phyloP scores from a whole-genome alignment of 768 basidiomycete genomes.

The Leccinum subgranulosum region DNA sequence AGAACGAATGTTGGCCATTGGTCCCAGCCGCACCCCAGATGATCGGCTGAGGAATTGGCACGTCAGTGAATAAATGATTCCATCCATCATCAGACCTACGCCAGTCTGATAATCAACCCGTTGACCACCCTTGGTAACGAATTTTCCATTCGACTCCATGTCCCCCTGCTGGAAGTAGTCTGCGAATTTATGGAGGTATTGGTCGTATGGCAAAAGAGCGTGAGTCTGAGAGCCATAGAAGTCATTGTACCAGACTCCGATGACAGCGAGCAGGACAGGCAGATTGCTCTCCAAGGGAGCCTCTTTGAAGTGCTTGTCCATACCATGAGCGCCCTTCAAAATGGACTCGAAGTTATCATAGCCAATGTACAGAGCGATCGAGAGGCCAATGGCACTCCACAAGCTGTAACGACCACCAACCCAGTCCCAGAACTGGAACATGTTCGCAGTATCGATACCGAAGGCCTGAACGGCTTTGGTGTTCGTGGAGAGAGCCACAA shows the following conservation, averaged over 20 bases:
- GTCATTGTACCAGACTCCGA: constrained; percentile 99
- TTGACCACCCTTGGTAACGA: constrained; percentile 88
- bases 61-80: neutral
- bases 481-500: constrained; percentile 97
- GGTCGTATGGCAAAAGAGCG: constrained; percentile 94
- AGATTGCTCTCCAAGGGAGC: constrained; percentile 86
- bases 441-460: constrained; percentile 87
- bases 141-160: constrained; percentile 99
- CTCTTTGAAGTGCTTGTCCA: constrained; percentile 96
- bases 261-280: constrained; percentile 83
- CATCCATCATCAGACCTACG: constrained; percentile 44
- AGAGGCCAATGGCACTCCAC: constrained; percentile 97
- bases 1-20: constrained; percentile 99
- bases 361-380: constrained; percentile 90
- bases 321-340: constrained; percentile 89
- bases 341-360: constrained; percentile 92
- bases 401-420: constrained; percentile 98
- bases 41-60: constrained; percentile 63
- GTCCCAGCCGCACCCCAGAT: constrained; percentile 99
- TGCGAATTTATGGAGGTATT: constrained; percentile 98
- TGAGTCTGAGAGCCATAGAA: constrained; percentile 97
- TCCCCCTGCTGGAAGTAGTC: constrained; percentile 99
- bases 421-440: constrained; percentile 99
- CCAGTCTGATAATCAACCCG: constrained; percentile 97
- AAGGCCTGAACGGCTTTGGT: constrained; percentile 90